Evolutionary conservation across 805 yeast species (phyloP), one percentile per base, ranked within the genome.

Genomic region (Saccharomycopsis sp.): DNA sequence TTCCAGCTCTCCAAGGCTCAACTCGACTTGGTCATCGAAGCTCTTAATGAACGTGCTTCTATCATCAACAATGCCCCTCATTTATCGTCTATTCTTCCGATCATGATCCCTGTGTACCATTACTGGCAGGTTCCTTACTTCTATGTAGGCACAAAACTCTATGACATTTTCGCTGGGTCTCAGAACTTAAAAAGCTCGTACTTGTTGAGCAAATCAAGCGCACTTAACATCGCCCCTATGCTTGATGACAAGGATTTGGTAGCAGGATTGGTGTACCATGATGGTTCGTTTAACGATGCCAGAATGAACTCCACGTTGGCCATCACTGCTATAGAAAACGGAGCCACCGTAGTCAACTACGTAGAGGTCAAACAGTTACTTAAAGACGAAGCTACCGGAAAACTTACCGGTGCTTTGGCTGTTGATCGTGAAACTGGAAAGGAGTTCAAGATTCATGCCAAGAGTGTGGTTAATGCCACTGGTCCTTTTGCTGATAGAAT

Each of bases 111-210:
- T n/a, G 92, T 92, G 59, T 92, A 93, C 79, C 84, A 84, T 68
- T 89, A 89, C 81, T 92, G 97, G 97, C 96, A 91, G 77, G 81
- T 89, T 56, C 97, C 97, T 52, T 92, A 92, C 76, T 90, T 87
- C 76, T 92, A 87, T 75, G 85, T 82, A 47, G 98, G 98, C 61
- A 88, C 94, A 70, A 87, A 90, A 73, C 78, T 87, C 81, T 92
- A 92, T 75, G 98, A 92, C 73, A 75, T 92, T 73, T 86, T 93
- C 70, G 97, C 97, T 47, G 97, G 97, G 57, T 75, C 79, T 63
- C 93, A 90, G 72, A 89, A 90, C 76, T 79, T 92, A 72, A 84
- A 88, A 70, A 77, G 82, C 63, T 85, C 96, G 25, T 91, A 89
- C 67, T 71, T 90, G 62, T 77, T 90, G 70, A 78, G 88, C 47